These are phyloP conservation scores for Suhomyces choctaworum DNA, from an alignment of 1,139 yeast genomes.

Conservation along the genomic window DNA sequence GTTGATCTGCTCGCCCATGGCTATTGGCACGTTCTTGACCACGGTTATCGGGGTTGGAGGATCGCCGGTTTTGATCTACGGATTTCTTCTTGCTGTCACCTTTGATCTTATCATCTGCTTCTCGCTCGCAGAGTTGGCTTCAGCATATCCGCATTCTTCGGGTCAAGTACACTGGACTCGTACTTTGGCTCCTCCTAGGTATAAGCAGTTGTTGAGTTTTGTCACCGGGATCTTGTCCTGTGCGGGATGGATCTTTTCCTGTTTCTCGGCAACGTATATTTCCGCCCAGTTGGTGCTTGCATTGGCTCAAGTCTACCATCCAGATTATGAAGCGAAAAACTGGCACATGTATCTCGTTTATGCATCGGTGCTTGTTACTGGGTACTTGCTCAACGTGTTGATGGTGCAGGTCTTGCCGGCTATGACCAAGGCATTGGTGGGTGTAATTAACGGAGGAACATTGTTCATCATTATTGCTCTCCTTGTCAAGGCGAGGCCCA, in stretches of 20 bases:
- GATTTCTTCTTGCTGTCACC: constrained; percentile 23
- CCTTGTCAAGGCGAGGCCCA: constrained; percentile 25
- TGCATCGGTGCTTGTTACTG: constrained; percentile 18
- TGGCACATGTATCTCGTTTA: constrained; percentile 29
- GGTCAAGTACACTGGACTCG: constrained; percentile 35
- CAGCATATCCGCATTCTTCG: constrained; percentile 31
- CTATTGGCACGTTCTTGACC: constrained; percentile 27
- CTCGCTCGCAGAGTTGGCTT: constrained; percentile 29
- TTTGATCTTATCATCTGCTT: not conserved
- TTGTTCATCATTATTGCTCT: constrained; percentile 27
- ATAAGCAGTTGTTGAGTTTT: constrained; percentile 20
- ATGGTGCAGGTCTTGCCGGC: constrained; percentile 21
- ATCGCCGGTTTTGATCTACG: constrained; percentile 26
- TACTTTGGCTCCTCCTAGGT: constrained; percentile 23
- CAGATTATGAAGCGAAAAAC: constrained; percentile 22
- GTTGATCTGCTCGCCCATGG: constrained; percentile 28
- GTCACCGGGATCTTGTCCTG: constrained; percentile 21
- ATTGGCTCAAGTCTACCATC: constrained; percentile 20
- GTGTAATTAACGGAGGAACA: constrained; percentile 26
- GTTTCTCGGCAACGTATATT: constrained; percentile 12
- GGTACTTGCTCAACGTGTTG: constrained; percentile 24
- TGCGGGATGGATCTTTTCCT: constrained; percentile 16
- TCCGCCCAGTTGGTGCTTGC: constrained; percentile 11
- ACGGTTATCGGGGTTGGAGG: constrained; percentile 32
- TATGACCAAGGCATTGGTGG: constrained; percentile 22